Evolutionary conservation across 345 rosid species (phyloP).

Genomic region (Aquilaria sinensis): DNA sequence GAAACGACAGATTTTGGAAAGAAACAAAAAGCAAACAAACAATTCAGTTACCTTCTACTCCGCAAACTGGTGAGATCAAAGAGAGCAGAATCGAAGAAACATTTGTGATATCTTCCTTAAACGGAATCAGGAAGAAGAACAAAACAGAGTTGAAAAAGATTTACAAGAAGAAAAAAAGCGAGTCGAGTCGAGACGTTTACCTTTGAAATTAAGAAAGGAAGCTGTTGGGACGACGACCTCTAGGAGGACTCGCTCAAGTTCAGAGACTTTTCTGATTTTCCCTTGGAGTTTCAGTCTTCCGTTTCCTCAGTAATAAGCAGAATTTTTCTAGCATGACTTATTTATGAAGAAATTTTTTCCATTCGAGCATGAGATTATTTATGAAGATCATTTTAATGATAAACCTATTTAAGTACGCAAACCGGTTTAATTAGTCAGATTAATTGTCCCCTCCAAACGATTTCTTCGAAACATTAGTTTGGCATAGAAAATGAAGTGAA

Average conservation of each 20-base stretch:
- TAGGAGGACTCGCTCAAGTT: conserved; percentile 2
- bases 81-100: not conserved
- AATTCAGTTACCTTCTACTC: not conserved
- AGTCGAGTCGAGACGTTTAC: conserved; percentile 1
- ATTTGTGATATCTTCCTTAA: conserved; percentile 3
- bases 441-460: no score
- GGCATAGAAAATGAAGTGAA: no score
- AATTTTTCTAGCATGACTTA: not conserved
- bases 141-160: conserved; percentile 21
- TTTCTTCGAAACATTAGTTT: no score
- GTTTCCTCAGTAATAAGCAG: not conserved
- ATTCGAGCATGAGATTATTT: no score
- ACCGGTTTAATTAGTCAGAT: no score
- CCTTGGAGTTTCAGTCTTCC: conserved; percentile 11
- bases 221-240: conserved; percentile 5
- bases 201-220: conserved; percentile 7
- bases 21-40: not conserved
- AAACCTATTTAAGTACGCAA: no score
- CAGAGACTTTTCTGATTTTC: conserved; percentile 6
- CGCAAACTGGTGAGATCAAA: conserved; percentile 13
- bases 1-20: not conserved
- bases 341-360: not conserved
- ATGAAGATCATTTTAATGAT: no score
- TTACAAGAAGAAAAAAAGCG: not conserved
- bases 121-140: conserved; percentile 16